A percentile compares a stretch with the other conserved stretches of the same genome.
Evolutionary conservation across 345 rosid species (phyloP).

Genomic region (Boechera retrofracta): DNA sequence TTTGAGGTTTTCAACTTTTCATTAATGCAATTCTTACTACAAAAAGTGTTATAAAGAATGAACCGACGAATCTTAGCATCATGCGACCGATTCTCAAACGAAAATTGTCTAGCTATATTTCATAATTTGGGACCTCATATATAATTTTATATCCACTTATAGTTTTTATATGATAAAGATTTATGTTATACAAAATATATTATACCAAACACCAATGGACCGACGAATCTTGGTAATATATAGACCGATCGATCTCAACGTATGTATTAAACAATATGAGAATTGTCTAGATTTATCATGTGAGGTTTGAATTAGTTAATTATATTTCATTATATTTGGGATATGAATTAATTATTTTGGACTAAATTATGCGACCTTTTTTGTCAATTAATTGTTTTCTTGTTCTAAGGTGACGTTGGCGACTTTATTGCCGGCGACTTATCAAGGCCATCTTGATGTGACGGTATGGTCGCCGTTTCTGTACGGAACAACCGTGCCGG

Average conservation of each 20-base stretch:
- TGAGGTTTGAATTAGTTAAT: not conserved
- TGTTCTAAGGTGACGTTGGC: conserved; percentile 43
- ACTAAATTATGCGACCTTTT: not conserved
- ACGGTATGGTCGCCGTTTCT: conserved; percentile 85
- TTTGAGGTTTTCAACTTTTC: not conserved
- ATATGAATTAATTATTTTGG: not conserved
- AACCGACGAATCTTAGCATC: not conserved
- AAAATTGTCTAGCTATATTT: not conserved
- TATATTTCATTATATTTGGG: not conserved
- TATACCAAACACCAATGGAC: conserved; percentile 1
- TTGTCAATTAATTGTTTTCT: not conserved
- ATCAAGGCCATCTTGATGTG: conserved; percentile 58
- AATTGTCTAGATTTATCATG: conserved; percentile 8
- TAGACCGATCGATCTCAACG: not conserved
- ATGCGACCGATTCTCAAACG: no score
- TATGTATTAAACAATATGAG: not conserved
- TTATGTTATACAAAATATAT: not conserved
- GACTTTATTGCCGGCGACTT: conserved; percentile 37
- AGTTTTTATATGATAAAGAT: not conserved
- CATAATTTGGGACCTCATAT: no score
- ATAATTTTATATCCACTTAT: not conserved
- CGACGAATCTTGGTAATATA: conserved; percentile 3
- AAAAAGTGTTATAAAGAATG: not conserved
- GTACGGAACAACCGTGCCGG: conserved; percentile 65
- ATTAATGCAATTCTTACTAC: not conserved